Percentiles rank a stretch among this genome's conserved stretches.
Conservation (phyloP, 2,329 filamentous ascomycete genomes). For the Waltergamsia citrina region DNA sequence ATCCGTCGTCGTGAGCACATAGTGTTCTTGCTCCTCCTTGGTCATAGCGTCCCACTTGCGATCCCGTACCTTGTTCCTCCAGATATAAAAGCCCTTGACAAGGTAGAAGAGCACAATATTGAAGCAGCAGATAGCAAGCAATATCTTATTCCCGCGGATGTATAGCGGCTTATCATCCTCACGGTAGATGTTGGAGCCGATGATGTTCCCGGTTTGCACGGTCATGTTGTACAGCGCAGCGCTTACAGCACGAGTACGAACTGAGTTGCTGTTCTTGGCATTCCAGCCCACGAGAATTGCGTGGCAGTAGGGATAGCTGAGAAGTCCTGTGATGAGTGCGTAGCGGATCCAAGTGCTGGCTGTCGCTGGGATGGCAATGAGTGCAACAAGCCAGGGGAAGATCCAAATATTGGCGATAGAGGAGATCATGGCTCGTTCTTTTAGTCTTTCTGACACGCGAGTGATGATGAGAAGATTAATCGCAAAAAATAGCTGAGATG, state of each 20-base stretch:
- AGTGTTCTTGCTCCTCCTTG: conserved; percentile 34
- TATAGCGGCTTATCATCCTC: conserved; percentile 44
- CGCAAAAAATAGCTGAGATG: conserved; percentile 33
- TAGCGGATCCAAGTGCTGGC: conserved; percentile 17
- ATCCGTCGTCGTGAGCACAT: conserved; percentile 37
- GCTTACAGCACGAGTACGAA: conserved; percentile 52
- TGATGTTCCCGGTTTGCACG: conserved; percentile 33
- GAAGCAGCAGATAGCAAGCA: conserved; percentile 35
- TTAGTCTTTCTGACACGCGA: conserved; percentile 30
- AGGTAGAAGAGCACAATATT: conserved; percentile 35
- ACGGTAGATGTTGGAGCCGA: conserved; percentile 29
- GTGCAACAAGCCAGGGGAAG: conserved; percentile 35
- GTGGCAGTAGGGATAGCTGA: conserved; percentile 29
- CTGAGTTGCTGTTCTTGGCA: conserved; percentile 51
- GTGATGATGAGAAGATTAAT: conserved; percentile 36
- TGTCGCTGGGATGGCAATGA: conserved; percentile 25
- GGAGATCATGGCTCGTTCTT: conserved; percentile 33
- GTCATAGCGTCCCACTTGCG: conserved; percentile 31
- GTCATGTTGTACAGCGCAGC: conserved; percentile 52
- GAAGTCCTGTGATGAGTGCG: conserved; percentile 20
- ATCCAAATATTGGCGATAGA: conserved; percentile 39
- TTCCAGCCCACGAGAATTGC: conserved; percentile 45
- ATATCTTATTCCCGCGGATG: conserved; percentile 34
- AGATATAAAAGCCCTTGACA: conserved; percentile 36
- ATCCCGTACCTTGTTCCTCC: conserved; percentile 33